Conservation (phyloP, 2,329 filamentous ascomycete genomes). For the Sclerotiophoma versabilis region DNA sequence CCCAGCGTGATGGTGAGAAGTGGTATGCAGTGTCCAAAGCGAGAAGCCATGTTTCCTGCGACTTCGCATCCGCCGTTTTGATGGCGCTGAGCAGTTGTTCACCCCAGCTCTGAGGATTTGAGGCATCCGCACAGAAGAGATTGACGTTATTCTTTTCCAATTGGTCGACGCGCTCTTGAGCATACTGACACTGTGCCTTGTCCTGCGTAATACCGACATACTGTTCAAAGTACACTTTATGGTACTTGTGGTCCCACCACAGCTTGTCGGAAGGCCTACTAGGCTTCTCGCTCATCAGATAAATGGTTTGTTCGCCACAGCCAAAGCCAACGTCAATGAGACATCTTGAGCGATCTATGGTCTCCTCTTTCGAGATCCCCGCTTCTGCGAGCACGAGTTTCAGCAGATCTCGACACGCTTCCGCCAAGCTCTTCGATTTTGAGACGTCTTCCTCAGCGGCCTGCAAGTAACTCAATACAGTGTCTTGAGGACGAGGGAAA, state of each 20-base stretch:
- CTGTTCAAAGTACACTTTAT: constrained; percentile 18
- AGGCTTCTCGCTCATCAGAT: constrained; percentile 45
- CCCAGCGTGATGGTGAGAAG: constrained; percentile 60
- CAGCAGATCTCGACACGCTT: constrained; percentile 61
- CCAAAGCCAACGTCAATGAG: constrained; percentile 65
- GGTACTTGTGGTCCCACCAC: constrained; percentile 23
- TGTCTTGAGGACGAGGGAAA: background rate
- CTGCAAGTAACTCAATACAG: background rate
- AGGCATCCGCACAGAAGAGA: constrained; percentile 61
- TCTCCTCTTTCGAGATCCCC: constrained; percentile 40
- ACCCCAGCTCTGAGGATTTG: constrained; percentile 55
- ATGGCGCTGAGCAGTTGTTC: constrained; percentile 29
- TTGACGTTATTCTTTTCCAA: constrained; percentile 28
- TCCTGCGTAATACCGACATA: constrained; percentile 65
- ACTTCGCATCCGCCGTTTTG: background rate
- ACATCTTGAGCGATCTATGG: constrained; percentile 3
- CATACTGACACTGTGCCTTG: constrained; percentile 53
- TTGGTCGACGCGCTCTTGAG: constrained; percentile 26
- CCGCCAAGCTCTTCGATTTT: constrained; percentile 37
- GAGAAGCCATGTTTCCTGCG: constrained; percentile 58
- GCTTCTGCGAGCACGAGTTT: constrained; percentile 56
- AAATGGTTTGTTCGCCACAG: constrained; percentile 65
- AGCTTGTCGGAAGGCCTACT: constrained; percentile 21
- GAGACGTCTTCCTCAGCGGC: background rate
- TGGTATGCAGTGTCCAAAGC: constrained; percentile 66